Conservation (phyloP, 768 basidiomycete species). For the Multifurca ochricompacta region DNA sequence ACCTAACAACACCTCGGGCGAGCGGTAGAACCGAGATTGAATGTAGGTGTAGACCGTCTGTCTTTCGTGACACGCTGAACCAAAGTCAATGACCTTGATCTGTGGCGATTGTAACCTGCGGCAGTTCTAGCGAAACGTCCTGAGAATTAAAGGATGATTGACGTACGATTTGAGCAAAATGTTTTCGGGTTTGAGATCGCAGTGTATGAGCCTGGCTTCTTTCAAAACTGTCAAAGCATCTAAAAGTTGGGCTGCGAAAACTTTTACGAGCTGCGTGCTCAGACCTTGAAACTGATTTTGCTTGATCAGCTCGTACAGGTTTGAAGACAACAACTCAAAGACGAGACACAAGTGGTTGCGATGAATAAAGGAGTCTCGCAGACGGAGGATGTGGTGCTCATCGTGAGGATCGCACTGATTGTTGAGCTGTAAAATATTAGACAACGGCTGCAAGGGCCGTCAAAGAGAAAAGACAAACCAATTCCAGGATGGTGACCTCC, state of each 20-base stretch:
- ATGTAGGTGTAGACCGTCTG: slow-evolving; percentile 99
- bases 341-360: slow-evolving; percentile 94
- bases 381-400: slow-evolving; percentile 91
- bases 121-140: slow-evolving; percentile 11
- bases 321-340: slow-evolving; percentile 93
- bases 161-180: slow-evolving; percentile 90
- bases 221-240: slow-evolving; percentile 91
- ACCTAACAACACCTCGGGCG: slow-evolving; percentile 92
- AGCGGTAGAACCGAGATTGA: slow-evolving; percentile 97
- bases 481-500: slow-evolving; percentile 96
- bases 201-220: slow-evolving; percentile 93
- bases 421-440: slow-evolving; percentile 58
- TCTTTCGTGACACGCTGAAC: slow-evolving; percentile 96
- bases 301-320: slow-evolving; percentile 98
- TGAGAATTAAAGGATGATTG: slow-evolving; percentile 13
- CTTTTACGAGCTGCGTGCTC: slow-evolving; percentile 94
- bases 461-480: slow-evolving; percentile 52
- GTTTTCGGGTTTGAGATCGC: slow-evolving; percentile 98
- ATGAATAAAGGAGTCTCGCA: slow-evolving; percentile 96
- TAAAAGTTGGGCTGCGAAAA: slow-evolving; percentile 93
- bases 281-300: slow-evolving; percentile 99
- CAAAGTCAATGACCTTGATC: slow-evolving; percentile 99
- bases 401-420: slow-evolving; percentile 89
- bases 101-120: slow-evolving; percentile 87
- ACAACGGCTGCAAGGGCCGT: not conserved